Base-by-base conservation (phyloP, 2,329 filamentous ascomycete genomes). In the Talaromyces sp. region DNA sequence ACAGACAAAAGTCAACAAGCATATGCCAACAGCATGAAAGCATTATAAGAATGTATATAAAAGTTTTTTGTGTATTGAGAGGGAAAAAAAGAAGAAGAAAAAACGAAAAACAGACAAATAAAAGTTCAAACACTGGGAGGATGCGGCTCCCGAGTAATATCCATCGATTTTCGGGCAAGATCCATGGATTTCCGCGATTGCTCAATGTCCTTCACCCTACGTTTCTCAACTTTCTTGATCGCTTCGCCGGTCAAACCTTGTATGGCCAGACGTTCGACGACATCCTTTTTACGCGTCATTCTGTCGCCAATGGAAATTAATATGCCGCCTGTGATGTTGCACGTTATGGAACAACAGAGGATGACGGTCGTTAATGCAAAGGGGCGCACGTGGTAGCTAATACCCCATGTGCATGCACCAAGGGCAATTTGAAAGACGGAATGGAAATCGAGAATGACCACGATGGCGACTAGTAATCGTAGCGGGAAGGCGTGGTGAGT, bases 401-500 rank as follows among this genome's bases (percentile, higher is more conserved):
- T 93, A 25, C 84, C 83, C 88, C 89, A 95, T 0, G 90, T 95
- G 61, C 82, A 86, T 2, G 86, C 82, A 7, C 90, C 90, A 0
- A 95, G 84, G 0, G 88, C 83, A 64, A 95, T 89, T 69, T 95
- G 90, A 40, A 95, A 81, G 35, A 89, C 78, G 4, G 87, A 91
- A 74, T 95, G 90, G 61, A 82, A 86, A 70, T 95, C 90, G 2
- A 94, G 80, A 2, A 95, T 77, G 6, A 89, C 78, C n/a, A 93
- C 87, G 59, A 93, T 86, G 58, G 88, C 85, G 37, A 94, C 80
- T 33, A 95, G 84, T 5, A 91, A 78, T 33, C 82, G 80, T 1
- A 92, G 77, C 0, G 90, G 89, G 61, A 95, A 95, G 0, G 90
- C 87, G 68, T 85, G 81, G 69, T 95, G 90, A 0, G 90, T 95